Evolutionary conservation across 306 rosid genomes (phyloP).

Genomic region (Gastrolobium bilobum): DNA sequence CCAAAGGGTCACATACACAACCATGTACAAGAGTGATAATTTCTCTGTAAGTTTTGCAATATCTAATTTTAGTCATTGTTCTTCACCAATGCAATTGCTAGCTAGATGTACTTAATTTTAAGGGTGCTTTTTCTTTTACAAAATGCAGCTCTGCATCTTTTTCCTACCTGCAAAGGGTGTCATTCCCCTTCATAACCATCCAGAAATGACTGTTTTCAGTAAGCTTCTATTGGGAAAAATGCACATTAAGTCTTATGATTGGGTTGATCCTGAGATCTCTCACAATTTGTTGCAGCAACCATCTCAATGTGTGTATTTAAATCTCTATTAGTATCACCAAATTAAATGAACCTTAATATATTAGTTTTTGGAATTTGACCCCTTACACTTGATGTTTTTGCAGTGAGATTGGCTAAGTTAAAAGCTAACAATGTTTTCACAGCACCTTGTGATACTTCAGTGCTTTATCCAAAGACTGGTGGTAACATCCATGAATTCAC

Average conservation of each 20-base stretch:
- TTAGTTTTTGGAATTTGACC: not conserved
- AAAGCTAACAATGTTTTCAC: constrained; percentile 60
- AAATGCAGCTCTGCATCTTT: constrained; percentile 62
- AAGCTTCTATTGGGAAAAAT: constrained; percentile 71
- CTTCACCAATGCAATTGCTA: not conserved
- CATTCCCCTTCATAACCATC: constrained; percentile 86
- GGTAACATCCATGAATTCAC: constrained; percentile 82
- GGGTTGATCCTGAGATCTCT: constrained; percentile 50
- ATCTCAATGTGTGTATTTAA: constrained; percentile 52
- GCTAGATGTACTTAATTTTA: not conserved
- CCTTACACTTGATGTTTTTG: not conserved
- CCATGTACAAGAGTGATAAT: constrained; percentile 64
- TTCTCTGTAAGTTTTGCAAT: constrained; percentile 63
- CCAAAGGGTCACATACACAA: constrained; percentile 65
- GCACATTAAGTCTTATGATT: constrained; percentile 82
- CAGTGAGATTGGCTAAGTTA: constrained; percentile 71
- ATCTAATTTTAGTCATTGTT: not conserved
- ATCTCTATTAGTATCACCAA: not conserved
- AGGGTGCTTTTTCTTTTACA: not conserved
- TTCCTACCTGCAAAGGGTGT: constrained; percentile 71
- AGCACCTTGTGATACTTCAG: constrained; percentile 69
- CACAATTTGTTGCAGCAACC: constrained; percentile 30
- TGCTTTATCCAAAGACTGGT: constrained; percentile 73
- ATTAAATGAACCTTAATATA: not conserved
- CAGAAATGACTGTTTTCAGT: constrained; percentile 86